These are phyloP conservation scores for Amanita inopinata DNA, from an alignment of 768 basidiomycete species.

Conservation along the genomic window DNA sequence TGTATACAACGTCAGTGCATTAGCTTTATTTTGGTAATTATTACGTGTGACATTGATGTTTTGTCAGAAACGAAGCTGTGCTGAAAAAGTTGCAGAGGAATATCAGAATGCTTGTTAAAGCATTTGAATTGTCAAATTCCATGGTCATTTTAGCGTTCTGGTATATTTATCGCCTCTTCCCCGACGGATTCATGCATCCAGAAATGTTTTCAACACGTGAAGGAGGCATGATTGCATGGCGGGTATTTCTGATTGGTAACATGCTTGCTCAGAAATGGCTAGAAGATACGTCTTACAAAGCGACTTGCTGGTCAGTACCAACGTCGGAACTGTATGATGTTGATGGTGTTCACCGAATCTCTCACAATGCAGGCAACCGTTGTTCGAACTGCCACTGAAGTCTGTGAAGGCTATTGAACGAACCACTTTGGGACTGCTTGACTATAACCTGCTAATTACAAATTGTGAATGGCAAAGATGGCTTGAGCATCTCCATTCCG, in stretches of 20 bases:
- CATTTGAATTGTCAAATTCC: conserved; percentile 11
- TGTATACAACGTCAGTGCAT: conserved; percentile 1
- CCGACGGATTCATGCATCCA: conserved; percentile 20
- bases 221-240: conserved; percentile 24
- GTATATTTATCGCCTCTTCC: conserved; percentile 49
- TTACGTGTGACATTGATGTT: background rate
- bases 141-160: conserved; percentile 44
- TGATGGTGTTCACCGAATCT: background rate
- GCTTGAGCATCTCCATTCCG: conserved; percentile 8
- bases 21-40: background rate
- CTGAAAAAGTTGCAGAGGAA: conserved; percentile 6
- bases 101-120: conserved; percentile 1
- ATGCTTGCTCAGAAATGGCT: conserved; percentile 59
- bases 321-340: background rate
- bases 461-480: conserved; percentile 11
- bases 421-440: conserved; percentile 12
- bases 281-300: conserved; percentile 43
- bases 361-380: background rate
- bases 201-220: conserved; percentile 7
- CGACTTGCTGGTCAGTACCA: conserved; percentile 39
- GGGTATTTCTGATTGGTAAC: conserved; percentile 40
- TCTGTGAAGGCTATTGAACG: conserved; percentile 13
- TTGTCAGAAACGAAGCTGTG: background rate
- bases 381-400: conserved; percentile 5
- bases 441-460: conserved; percentile 13